These are phyloP conservation scores for Fusarium setosum DNA, from an alignment of 2,329 filamentous ascomycete species.

Conservation along the genomic window DNA sequence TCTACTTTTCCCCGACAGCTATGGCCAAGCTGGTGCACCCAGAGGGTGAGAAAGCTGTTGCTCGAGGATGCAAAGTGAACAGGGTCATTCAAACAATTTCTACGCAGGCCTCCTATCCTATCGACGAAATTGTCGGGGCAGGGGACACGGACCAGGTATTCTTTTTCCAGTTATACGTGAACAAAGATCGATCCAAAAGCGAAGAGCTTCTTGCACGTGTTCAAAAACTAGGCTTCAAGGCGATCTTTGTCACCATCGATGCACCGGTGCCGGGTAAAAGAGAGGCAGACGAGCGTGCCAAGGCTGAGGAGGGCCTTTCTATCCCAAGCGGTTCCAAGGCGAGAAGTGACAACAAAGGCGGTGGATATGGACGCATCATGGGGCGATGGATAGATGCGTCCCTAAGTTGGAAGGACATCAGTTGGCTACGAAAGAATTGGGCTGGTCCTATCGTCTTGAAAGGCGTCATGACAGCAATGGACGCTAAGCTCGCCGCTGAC, in stretches of 20 bases:
- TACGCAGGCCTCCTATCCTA: slow-evolving; percentile 13
- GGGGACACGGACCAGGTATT: background rate
- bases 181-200: slow-evolving; percentile 21
- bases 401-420: slow-evolving; percentile 73
- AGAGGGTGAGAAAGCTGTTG: slow-evolving; percentile 16
- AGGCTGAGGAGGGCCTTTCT: background rate
- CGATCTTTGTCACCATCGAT: slow-evolving; percentile 21
- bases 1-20: slow-evolving; percentile 55
- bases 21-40: slow-evolving; percentile 60
- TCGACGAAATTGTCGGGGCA: slow-evolving; percentile 14
- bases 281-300: slow-evolving; percentile 19
- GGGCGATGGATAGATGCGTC: slow-evolving; percentile 67
- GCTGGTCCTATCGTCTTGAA: slow-evolving; percentile 73
- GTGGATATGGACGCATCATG: slow-evolving; percentile 63
- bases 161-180: slow-evolving; percentile 25
- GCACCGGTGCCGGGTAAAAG: slow-evolving; percentile 18
- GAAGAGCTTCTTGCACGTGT: slow-evolving; percentile 4
- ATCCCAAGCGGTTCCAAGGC: slow-evolving; percentile 2
- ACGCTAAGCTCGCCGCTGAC: slow-evolving; percentile 71
- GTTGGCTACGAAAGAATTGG: slow-evolving; percentile 65
- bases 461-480: slow-evolving; percentile 73
- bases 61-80: slow-evolving; percentile 1
- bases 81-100: slow-evolving; percentile 18
- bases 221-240: slow-evolving; percentile 1
- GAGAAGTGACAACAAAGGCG: slow-evolving; percentile 65